Evolutionary conservation across 345 rosid genomes (phyloP).

Genomic region (Pugionium dolabratum): DNA sequence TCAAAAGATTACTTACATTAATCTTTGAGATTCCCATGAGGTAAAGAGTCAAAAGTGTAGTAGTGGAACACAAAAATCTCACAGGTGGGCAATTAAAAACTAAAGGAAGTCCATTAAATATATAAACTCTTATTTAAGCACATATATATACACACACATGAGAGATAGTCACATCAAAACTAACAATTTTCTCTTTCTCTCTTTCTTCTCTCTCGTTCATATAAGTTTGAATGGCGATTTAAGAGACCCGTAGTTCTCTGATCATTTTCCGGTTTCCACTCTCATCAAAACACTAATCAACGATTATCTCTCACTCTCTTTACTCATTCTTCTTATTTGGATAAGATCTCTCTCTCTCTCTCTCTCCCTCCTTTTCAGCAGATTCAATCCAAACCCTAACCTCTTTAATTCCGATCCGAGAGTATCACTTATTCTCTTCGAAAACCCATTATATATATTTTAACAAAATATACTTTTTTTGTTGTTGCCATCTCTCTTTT

Average conservation of each 20-base stretch:
- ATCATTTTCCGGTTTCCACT: constrained; percentile 52
- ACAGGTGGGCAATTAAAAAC: constrained; percentile 20
- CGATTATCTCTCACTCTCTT: constrained; percentile 41
- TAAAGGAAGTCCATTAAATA: constrained; percentile 33
- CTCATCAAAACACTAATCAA: constrained; percentile 42
- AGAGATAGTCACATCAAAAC: constrained; percentile 48
- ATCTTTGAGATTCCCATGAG: constrained; percentile 41
- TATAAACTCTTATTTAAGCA: constrained; percentile 16
- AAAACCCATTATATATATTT: constrained; percentile 15
- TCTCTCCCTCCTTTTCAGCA: constrained; percentile 29
- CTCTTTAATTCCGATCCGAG: constrained; percentile 29
- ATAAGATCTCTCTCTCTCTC: constrained; percentile 50
- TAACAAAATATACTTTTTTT: not conserved
- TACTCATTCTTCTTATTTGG: constrained; percentile 49
- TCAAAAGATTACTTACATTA: constrained; percentile 22
- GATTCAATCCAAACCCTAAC: constrained; percentile 40
- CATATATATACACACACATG: constrained; percentile 25
- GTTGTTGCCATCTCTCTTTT: constrained; percentile 12
- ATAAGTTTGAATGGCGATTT: constrained; percentile 45
- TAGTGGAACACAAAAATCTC: constrained; percentile 37
- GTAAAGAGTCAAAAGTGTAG: constrained; percentile 41
- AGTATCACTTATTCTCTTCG: constrained; percentile 24
- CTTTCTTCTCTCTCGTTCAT: constrained; percentile 19
- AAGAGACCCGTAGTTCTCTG: constrained; percentile 51
- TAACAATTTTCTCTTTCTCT: constrained; percentile 21